Percentiles rank a stretch among this genome's conserved stretches.
Evolutionary conservation across 2,329 filamentous ascomycete genomes (phyloP).

Genomic region (Elsinoe batatas): DNA sequence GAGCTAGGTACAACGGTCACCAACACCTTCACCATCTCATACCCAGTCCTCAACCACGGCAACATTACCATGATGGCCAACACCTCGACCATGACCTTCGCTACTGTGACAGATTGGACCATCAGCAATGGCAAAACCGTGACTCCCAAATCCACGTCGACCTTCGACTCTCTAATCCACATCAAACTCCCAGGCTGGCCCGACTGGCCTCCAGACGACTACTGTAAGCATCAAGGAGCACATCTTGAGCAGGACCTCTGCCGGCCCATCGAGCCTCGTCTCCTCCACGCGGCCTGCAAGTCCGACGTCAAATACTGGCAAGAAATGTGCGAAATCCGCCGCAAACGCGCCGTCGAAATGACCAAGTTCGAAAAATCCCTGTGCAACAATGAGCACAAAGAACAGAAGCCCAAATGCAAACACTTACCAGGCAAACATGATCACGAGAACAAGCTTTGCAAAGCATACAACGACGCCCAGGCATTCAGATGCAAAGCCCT

Average conservation of each 20-base stretch:
- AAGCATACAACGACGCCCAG: not conserved
- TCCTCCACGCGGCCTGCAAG: not conserved
- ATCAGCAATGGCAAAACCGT: not conserved
- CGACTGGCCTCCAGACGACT: not conserved
- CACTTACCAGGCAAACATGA: not conserved
- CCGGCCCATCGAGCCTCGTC: not conserved
- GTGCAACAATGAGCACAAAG: not conserved
- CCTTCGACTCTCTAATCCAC: not conserved
- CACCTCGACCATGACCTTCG: not conserved
- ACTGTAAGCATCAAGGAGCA: not conserved
- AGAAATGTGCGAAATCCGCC: not conserved
- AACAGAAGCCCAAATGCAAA: not conserved
- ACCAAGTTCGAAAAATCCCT: not conserved
- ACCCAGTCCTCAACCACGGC: not conserved
- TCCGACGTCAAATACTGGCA: not conserved
- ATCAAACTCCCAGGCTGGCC: not conserved
- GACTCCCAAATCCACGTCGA: not conserved
- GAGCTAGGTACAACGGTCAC: not conserved
- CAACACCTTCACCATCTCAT: not conserved
- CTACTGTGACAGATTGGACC: not conserved
- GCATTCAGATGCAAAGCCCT: not conserved
- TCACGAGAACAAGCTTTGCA: not conserved
- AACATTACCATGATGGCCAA: not conserved
- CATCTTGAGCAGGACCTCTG: not conserved
- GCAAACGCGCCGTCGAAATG: not conserved